Percentiles rank a stretch among this genome's conserved stretches.
These are phyloP conservation scores for Rehmannia glutinosa DNA, from an alignment of 257 asterid genomes.

Conservation along the genomic window DNA sequence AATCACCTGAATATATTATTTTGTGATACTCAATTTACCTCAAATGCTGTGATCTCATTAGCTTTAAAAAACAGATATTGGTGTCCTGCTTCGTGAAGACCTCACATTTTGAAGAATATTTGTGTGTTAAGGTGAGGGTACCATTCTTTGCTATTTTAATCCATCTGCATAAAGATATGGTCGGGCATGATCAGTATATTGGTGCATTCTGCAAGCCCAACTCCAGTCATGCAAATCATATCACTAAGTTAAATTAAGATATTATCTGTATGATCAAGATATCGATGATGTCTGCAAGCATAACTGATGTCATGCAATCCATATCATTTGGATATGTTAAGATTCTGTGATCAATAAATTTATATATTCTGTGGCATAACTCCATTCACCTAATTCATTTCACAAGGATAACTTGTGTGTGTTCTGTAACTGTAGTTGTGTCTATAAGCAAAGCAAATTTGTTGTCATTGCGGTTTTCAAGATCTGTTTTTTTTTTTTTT, in stretches of 20 bases:
- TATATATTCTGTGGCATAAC: too few relatives aligned
- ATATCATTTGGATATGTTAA: too few relatives aligned
- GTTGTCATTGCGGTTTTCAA: too few relatives aligned
- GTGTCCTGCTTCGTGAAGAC: slow-evolving; percentile 98
- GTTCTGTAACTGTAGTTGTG: too few relatives aligned
- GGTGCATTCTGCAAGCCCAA: too few relatives aligned
- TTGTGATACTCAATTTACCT: background rate
- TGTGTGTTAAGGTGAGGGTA: slow-evolving; percentile 83
- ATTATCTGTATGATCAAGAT: background rate
- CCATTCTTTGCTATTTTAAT: slow-evolving; percentile 10
- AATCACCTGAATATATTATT: background rate
- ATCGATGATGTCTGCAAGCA: too few relatives aligned
- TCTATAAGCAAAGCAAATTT: too few relatives aligned
- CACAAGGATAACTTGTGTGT: too few relatives aligned
- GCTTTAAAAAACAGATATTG: slow-evolving; percentile 57
- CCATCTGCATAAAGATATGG: background rate
- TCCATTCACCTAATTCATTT: too few relatives aligned
- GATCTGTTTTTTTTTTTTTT: too few relatives aligned
- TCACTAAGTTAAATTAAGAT: background rate
- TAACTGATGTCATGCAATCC: background rate
- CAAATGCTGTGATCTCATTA: slow-evolving; percentile 16
- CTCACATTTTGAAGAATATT: slow-evolving; percentile 83
- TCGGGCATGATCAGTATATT: background rate
- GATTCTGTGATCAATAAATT: too few relatives aligned
- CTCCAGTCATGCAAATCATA: too few relatives aligned